Conservation (phyloP, 192 early-diverging fungal species). For the Physocladia obscura region DNA sequence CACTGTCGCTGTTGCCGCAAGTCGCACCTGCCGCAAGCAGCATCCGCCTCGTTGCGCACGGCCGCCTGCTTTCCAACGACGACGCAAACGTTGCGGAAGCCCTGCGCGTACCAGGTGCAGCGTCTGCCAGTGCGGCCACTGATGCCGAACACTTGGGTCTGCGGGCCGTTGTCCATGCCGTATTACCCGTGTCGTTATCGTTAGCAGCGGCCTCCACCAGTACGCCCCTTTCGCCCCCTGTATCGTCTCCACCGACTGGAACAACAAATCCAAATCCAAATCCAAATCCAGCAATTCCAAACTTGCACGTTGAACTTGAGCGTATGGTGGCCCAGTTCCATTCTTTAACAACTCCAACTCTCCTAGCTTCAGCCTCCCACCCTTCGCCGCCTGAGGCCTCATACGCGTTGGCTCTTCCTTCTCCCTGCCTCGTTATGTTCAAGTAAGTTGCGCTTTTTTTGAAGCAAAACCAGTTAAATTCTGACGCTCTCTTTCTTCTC, state of each 20-base stretch:
- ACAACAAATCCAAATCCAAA: too few relatives aligned
- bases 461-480: too few relatives aligned
- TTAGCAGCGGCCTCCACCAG: background rate
- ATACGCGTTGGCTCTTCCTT: background rate
- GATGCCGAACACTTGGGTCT: too few relatives aligned
- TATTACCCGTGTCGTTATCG: too few relatives aligned
- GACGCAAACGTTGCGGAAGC: too few relatives aligned
- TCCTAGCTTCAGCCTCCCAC: background rate
- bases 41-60: too few relatives aligned
- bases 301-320: background rate
- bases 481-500: background rate
- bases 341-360: background rate
- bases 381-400: background rate
- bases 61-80: too few relatives aligned
- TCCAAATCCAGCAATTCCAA: background rate
- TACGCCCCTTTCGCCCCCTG: background rate
- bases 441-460: background rate
- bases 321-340: background rate
- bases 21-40: too few relatives aligned
- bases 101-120: too few relatives aligned
- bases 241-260: background rate
- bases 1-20: too few relatives aligned
- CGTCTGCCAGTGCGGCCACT: too few relatives aligned
- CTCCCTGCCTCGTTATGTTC: background rate
- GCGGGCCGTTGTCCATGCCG: too few relatives aligned